A percentile compares a stretch with the other conserved stretches of the same genome.
These are phyloP conservation scores for Grammothele lineata DNA, from an alignment of 768 basidiomycete genomes.

Conservation along the genomic window DNA sequence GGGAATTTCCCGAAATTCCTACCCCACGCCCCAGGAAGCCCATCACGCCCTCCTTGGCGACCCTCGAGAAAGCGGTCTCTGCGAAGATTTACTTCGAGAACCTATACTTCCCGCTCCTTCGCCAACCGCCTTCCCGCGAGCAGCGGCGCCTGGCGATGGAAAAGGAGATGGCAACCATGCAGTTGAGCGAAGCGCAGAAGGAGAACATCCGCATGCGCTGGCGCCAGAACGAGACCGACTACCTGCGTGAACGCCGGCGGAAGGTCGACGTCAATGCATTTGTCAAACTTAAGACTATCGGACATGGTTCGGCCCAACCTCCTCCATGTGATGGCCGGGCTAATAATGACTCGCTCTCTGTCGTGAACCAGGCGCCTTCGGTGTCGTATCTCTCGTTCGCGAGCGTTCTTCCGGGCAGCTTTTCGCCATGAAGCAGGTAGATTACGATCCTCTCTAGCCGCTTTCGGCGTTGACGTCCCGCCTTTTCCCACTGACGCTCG, in stretches of 20 bases:
- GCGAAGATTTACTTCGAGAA: constrained; percentile 94
- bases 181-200: constrained; percentile 66
- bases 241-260: constrained; percentile 77
- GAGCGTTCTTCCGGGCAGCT: constrained; percentile 76
- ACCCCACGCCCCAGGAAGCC: constrained; percentile 44
- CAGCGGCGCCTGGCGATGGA: constrained; percentile 85
- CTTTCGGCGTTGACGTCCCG: too few species aligned
- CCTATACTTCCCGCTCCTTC: constrained; percentile 80
- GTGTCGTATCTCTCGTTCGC: constrained; percentile 89
- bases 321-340: constrained; percentile 20
- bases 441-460: constrained; percentile 7
- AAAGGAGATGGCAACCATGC: constrained; percentile 75
- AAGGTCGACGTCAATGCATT: constrained; percentile 86
- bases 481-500: too few species aligned
- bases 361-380: constrained; percentile 73
- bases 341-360: constrained; percentile 14
- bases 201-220: constrained; percentile 68
- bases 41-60: constrained; percentile 83
- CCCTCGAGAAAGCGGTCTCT: constrained; percentile 90
- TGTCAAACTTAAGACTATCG: constrained; percentile 87
- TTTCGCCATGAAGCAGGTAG: constrained; percentile 96
- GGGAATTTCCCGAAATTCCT: constrained; percentile 23
- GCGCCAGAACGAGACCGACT: constrained; percentile 85
- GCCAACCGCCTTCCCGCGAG: constrained; percentile 82
- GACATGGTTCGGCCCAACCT: constrained; percentile 60